phyloP scores from a whole-genome alignment of 2,329 filamentous ascomycete genomes.

The Teratosphaeria destructans region DNA sequence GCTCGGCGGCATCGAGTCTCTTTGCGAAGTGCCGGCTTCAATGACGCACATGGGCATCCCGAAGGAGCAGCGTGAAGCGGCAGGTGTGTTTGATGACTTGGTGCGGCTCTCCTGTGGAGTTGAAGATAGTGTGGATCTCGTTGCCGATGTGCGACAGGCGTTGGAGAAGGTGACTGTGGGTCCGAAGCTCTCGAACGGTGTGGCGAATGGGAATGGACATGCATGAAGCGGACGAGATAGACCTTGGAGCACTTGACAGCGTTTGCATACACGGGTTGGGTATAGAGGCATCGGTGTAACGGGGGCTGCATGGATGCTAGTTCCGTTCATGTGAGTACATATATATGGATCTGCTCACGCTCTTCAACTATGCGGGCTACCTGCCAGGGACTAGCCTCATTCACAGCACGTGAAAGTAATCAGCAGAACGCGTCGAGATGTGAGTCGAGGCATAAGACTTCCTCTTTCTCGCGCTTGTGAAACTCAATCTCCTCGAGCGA shows the following conservation, averaged over 20 bases:
- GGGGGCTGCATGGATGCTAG: background rate
- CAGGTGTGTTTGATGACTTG: constrained; percentile 90
- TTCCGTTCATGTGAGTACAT: background rate
- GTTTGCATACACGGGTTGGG: background rate
- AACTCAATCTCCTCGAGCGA: background rate
- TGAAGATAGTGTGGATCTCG: constrained; percentile 79
- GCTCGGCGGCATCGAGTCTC: constrained; percentile 80
- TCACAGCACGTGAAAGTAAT: background rate
- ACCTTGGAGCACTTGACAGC: background rate
- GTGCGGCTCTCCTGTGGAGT: constrained; percentile 89
- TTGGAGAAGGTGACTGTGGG: constrained; percentile 61
- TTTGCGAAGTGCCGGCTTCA: constrained; percentile 83
- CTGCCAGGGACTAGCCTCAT: background rate
- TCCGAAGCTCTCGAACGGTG: constrained; percentile 36
- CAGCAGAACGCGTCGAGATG: background rate
- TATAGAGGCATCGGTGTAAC: background rate
- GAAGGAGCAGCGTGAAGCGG: constrained; percentile 75
- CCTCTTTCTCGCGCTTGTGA: background rate
- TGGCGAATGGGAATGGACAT: constrained; percentile 15
- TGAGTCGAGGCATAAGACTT: background rate
- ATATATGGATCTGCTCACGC: background rate
- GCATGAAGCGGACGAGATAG: background rate
- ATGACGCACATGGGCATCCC: constrained; percentile 99
- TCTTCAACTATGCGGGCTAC: background rate
- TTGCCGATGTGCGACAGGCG: constrained; percentile 70